Conservation (phyloP, 1,284 basidiomycete species). For the Malassezia yamatoensis region DNA sequence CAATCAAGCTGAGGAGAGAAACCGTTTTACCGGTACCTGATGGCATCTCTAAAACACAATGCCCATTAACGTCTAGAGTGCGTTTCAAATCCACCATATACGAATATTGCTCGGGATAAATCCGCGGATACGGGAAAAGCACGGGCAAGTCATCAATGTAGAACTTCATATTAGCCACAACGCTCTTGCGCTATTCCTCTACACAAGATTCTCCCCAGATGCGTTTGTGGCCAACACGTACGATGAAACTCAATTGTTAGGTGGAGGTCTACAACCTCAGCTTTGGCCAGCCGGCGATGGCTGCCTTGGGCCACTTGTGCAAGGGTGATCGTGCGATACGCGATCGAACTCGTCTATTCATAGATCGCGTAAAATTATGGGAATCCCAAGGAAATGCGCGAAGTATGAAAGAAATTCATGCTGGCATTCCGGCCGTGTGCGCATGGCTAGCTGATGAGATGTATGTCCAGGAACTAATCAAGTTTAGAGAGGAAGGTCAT, state of each 20-base stretch:
- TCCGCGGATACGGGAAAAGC: slow-evolving; percentile 50
- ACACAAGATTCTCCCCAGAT: too few relatives aligned
- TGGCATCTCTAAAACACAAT: slow-evolving; percentile 98
- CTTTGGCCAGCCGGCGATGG: background rate
- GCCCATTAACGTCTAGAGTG: slow-evolving; percentile 81
- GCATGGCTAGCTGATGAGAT: slow-evolving; percentile 14
- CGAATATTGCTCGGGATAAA: slow-evolving; percentile 77
- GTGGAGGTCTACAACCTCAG: slow-evolving; percentile 81
- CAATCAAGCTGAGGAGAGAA: slow-evolving; percentile 85
- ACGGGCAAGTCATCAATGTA: slow-evolving; percentile 72
- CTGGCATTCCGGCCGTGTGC: slow-evolving; percentile 7
- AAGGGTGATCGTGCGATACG: slow-evolving; percentile 12
- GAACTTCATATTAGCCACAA: slow-evolving; percentile 66
- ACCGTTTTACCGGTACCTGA: slow-evolving; percentile 99
- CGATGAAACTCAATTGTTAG: too few relatives aligned
- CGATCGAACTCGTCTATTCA: slow-evolving; percentile 11
- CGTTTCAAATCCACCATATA: slow-evolving; percentile 98
- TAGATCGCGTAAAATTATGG: slow-evolving; percentile 17
- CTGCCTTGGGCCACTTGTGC: slow-evolving; percentile 10
- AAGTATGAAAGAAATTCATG: slow-evolving; percentile 7
- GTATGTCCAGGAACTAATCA: slow-evolving; percentile 6
- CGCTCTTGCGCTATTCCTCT: too few relatives aligned
- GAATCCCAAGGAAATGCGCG: slow-evolving; percentile 16
- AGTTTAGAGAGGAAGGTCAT: background rate
- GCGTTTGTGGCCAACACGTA: too few relatives aligned